Evolutionary conservation across 2,329 filamentous ascomycete genomes (phyloP).

Genomic region (Penicillium sp.): DNA sequence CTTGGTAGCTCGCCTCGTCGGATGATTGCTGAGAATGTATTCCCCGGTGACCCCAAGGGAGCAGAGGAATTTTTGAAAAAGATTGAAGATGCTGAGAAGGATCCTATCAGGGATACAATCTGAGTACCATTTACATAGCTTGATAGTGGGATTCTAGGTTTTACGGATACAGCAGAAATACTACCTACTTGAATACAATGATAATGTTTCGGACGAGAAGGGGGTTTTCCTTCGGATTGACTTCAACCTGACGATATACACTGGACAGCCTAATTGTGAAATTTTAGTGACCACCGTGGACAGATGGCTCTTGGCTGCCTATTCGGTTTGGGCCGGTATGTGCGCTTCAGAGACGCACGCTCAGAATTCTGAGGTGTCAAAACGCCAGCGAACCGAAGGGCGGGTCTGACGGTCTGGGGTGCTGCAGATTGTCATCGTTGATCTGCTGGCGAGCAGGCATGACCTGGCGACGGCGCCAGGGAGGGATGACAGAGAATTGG

Average conservation of each 20-base stretch:
- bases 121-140: background rate
- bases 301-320: too few species aligned
- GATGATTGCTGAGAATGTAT: slow-evolving; percentile 13
- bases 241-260: background rate
- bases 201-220: background rate
- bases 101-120: slow-evolving; percentile 15
- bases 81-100: slow-evolving; percentile 52
- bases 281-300: background rate
- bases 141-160: background rate
- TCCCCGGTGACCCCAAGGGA: slow-evolving; percentile 3
- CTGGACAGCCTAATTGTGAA: background rate
- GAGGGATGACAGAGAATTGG: too few species aligned
- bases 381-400: too few species aligned
- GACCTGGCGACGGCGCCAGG: too few species aligned
- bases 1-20: slow-evolving; percentile 61
- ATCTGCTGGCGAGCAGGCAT: too few species aligned
- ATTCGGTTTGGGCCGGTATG: too few species aligned
- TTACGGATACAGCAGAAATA: background rate
- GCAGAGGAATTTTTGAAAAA: slow-evolving; percentile 53
- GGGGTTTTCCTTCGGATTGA: too few species aligned
- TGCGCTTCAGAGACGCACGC: too few species aligned
- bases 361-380: too few species aligned
- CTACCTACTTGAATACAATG: too few species aligned
- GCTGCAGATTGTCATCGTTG: too few species aligned
- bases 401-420: too few species aligned